A percentile compares a stretch with the other conserved stretches of the same genome.
Conservation (phyloP, 495 filamentous ascomycete species). For the Neurospora sublineolata region DNA sequence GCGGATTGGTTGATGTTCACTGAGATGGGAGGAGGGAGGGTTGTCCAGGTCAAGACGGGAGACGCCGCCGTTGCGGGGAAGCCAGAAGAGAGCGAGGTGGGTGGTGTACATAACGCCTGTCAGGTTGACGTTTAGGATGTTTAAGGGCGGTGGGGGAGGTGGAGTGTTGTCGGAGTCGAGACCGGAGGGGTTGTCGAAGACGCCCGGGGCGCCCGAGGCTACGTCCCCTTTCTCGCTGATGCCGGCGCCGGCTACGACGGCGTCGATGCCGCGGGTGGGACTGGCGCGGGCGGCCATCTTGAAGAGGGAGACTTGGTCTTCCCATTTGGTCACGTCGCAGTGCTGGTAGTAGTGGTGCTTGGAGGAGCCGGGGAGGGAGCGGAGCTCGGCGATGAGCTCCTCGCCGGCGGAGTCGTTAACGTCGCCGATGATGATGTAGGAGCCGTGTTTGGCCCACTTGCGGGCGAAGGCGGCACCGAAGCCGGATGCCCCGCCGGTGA, state of each 20-base stretch:
- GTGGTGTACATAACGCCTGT: slow-evolving; percentile 53
- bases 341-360: slow-evolving; percentile 35
- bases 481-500: slow-evolving; percentile 42
- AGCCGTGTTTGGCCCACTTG: slow-evolving; percentile 29
- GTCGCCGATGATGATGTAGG: slow-evolving; percentile 39
- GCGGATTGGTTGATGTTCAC: background rate
- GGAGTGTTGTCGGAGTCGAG: slow-evolving; percentile 22
- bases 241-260: slow-evolving; percentile 59
- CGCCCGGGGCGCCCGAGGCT: slow-evolving; percentile 8
- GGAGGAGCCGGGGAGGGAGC: slow-evolving; percentile 16
- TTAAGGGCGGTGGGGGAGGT: slow-evolving; percentile 40
- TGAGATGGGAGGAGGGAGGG: too few species aligned
- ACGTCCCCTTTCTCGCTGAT: slow-evolving; percentile 33
- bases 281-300: slow-evolving; percentile 37
- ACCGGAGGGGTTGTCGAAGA: slow-evolving; percentile 25
- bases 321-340: slow-evolving; percentile 44
- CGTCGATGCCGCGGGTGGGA: slow-evolving; percentile 45
- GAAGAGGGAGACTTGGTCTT: slow-evolving; percentile 51
- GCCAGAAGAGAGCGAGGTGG: slow-evolving; percentile 51
- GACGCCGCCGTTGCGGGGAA: slow-evolving; percentile 28
- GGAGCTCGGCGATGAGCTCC: slow-evolving; percentile 26
- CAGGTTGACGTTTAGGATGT: slow-evolving; percentile 49
- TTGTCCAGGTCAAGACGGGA: background rate
- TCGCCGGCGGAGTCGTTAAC: slow-evolving; percentile 27
- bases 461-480: slow-evolving; percentile 41